Percentiles rank a stretch among this genome's conserved stretches.
Conservation (phyloP, 768 basidiomycete species). For the Tephrocybe sp. region DNA sequence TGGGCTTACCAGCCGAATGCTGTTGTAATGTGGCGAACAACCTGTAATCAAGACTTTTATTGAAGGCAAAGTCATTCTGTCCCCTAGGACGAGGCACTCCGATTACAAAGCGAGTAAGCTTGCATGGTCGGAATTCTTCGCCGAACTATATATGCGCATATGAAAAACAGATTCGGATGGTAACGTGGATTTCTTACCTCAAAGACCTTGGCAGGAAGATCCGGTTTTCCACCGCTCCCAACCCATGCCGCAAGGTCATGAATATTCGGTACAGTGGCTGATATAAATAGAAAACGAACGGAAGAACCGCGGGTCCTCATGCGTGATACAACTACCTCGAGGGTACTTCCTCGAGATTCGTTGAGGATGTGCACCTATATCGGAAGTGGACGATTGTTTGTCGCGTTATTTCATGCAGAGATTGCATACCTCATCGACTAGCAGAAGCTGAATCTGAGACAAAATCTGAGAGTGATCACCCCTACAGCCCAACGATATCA, state of each 20-base stretch:
- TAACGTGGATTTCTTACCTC: slow-evolving; percentile 43
- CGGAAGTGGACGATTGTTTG: too few relatives aligned
- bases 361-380: slow-evolving; percentile 93
- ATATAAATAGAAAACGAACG: slow-evolving; percentile 85
- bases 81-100: slow-evolving; percentile 59
- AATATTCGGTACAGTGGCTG: slow-evolving; percentile 93
- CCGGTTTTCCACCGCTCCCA: slow-evolving; percentile 36
- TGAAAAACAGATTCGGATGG: background rate
- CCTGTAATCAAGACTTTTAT: slow-evolving; percentile 65
- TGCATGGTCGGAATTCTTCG: slow-evolving; percentile 88
- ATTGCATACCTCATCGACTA: slow-evolving; percentile 80
- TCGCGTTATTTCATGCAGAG: too few relatives aligned
- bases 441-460: slow-evolving; percentile 71
- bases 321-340: slow-evolving; percentile 92
- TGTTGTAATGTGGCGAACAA: slow-evolving; percentile 71
- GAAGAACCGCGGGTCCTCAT: slow-evolving; percentile 75
- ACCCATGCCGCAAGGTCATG: slow-evolving; percentile 90
- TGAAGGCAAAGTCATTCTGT: slow-evolving; percentile 80
- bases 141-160: slow-evolving; percentile 63
- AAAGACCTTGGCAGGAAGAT: slow-evolving; percentile 59
- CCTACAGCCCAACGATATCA: slow-evolving; percentile 33
- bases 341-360: slow-evolving; percentile 84
- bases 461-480: slow-evolving; percentile 63
- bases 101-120: slow-evolving; percentile 68
- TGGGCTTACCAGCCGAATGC: slow-evolving; percentile 77